Conservation (phyloP, 2,329 filamentous ascomycete genomes). For the Claviceps maximensis region DNA sequence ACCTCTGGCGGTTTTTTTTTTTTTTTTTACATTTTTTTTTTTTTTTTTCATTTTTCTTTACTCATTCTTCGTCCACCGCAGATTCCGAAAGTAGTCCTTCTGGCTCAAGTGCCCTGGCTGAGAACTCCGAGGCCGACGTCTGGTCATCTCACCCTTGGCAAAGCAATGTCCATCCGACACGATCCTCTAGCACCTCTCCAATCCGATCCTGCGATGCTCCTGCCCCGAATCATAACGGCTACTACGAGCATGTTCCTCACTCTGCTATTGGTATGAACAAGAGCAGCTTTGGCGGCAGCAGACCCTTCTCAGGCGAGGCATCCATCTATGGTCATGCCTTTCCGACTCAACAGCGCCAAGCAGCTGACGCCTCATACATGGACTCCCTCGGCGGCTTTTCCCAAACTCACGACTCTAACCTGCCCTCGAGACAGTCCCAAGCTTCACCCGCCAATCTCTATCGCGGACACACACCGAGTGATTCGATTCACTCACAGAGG, state of each 20-base stretch:
- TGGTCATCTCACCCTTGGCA: slow-evolving; percentile 51
- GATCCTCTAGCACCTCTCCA: slow-evolving; percentile 44
- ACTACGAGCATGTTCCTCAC: slow-evolving; percentile 33
- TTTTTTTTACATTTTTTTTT: not conserved
- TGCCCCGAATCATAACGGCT: slow-evolving; percentile 28
- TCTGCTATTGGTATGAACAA: slow-evolving; percentile 29
- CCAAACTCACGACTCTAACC: slow-evolving; percentile 38
- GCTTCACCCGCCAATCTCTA: slow-evolving; percentile 25
- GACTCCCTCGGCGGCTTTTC: slow-evolving; percentile 16
- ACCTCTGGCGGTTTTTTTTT: not conserved
- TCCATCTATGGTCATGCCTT: slow-evolving; percentile 15
- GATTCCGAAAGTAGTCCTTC: slow-evolving; percentile 33
- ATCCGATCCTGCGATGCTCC: slow-evolving; percentile 38
- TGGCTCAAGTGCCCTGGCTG: slow-evolving; percentile 56
- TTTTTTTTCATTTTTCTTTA: slow-evolving; percentile 5
- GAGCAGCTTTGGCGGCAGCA: slow-evolving; percentile 12
- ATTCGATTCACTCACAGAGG: slow-evolving; percentile 34
- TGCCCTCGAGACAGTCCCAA: slow-evolving; percentile 42
- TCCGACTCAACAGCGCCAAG: slow-evolving; percentile 17
- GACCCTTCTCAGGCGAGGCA: slow-evolving; percentile 13
- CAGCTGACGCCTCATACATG: slow-evolving; percentile 27
- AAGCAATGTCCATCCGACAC: slow-evolving; percentile 29
- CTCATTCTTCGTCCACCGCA: slow-evolving; percentile 6
- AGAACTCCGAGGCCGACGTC: slow-evolving; percentile 54
- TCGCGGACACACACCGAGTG: slow-evolving; percentile 27